Conservation (phyloP, 331 rosid genomes). For the Ulmus americana region DNA sequence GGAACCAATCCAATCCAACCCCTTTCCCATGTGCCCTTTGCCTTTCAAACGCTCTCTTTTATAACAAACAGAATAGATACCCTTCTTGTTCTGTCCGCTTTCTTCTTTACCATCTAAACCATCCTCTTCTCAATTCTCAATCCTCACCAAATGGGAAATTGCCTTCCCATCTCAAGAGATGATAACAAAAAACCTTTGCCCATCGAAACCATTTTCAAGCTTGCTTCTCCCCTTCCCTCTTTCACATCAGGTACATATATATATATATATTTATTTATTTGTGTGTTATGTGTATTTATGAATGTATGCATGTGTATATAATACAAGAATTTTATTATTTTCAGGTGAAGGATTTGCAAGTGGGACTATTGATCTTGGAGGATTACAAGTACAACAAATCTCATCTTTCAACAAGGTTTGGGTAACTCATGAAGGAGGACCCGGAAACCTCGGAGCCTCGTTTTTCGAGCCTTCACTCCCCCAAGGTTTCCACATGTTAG, state of each 20-base stretch:
- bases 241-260: slow-evolving; percentile 42
- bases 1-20: background rate
- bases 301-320: background rate
- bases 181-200: slow-evolving; percentile 31
- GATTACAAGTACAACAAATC: slow-evolving; percentile 41
- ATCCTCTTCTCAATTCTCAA: background rate
- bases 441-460: slow-evolving; percentile 48
- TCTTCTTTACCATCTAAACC: background rate
- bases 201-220: slow-evolving; percentile 46
- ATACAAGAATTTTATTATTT: background rate
- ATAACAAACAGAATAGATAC: slow-evolving; percentile 9
- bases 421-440: slow-evolving; percentile 56
- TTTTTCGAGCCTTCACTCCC: slow-evolving; percentile 63
- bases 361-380: slow-evolving; percentile 55
- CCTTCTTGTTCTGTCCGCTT: background rate
- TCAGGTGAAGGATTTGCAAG: slow-evolving; percentile 47
- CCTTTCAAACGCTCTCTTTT: background rate
- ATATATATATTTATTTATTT: background rate
- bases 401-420: slow-evolving; percentile 54
- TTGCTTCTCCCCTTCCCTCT: slow-evolving; percentile 43
- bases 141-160: slow-evolving; percentile 32
- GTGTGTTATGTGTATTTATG: background rate
- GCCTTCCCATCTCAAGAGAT: background rate
- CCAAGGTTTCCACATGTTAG: slow-evolving; percentile 52
- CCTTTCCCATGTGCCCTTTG: background rate